These are phyloP conservation scores for Xylaria hypoxylon DNA, from an alignment of 2,329 filamentous ascomycete genomes.

Conservation along the genomic window DNA sequence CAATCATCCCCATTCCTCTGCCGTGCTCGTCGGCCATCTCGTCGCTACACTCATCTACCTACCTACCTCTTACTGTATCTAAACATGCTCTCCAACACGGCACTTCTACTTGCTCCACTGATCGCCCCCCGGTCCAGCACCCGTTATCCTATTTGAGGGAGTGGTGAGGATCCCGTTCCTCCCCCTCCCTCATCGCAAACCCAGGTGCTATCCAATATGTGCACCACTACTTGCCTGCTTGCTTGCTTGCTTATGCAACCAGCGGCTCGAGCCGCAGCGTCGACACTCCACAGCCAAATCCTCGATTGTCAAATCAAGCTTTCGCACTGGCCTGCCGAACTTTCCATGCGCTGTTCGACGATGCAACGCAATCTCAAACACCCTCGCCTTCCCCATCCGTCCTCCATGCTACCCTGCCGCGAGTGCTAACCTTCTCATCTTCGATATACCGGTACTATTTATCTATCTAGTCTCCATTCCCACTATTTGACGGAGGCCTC, in stretches of 20 bases:
- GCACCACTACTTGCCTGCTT: conserved; percentile 28
- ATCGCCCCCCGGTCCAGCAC: no score
- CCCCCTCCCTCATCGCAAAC: conserved; percentile 22
- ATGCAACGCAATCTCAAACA: conserved; percentile 38
- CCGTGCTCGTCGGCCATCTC: neutral
- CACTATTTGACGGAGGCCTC: conserved; percentile 24
- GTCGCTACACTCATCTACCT: neutral
- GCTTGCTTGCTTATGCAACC: conserved; percentile 35
- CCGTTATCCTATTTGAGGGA: conserved; percentile 20
- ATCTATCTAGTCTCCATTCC: conserved; percentile 13
- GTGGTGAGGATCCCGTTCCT: conserved; percentile 5
- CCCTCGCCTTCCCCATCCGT: conserved; percentile 36
- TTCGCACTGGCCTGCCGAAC: conserved; percentile 38
- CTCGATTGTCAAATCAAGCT: conserved; percentile 41
- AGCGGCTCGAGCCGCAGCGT: conserved; percentile 43
- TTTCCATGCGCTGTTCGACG: conserved; percentile 36
- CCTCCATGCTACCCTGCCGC: conserved; percentile 26
- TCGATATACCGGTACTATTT: conserved; percentile 18
- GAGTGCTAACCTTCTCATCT: conserved; percentile 30
- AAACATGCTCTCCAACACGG: conserved; percentile 37
- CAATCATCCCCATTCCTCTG: conserved; percentile 2
- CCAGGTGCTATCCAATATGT: conserved; percentile 16
- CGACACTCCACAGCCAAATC: conserved; percentile 27
- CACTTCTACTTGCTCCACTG: conserved; percentile 35
- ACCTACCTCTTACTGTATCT: neutral